Base-by-base conservation (phyloP, 148 eudicot genomes). In the Vaccinium vitisidaea region DNA sequence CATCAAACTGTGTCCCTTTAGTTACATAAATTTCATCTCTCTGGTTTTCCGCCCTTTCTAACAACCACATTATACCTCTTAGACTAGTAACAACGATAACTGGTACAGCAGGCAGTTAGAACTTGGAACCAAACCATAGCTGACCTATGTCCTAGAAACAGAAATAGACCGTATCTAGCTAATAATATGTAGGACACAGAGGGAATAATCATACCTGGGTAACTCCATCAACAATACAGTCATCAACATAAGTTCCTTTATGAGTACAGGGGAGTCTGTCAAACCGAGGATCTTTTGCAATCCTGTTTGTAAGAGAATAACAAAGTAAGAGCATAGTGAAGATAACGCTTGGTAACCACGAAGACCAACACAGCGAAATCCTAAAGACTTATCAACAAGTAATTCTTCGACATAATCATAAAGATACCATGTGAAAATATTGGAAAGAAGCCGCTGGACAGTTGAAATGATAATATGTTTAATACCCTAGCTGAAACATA, bases 201-300 rank as follows among this genome's bases (percentile, higher is more conserved):
- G 13, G 43, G 30, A 52, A 67, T 77, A 59, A 55, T 56, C 43
- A 73, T 93, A 97, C 99, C 98, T 92, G 96, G 61, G 96, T 94
- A 63, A 97, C 98, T 86, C 98, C 88, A 43, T 90, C 95, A 59
- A 94, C 98, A 13, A 97, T 80, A 86, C 99, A 95, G 86, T 97
- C 99, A 95, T 97, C 99, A 88, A 98, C 99, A 90, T 97, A 97
- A 58, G 99, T 97, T 85, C 99, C 99, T 88, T 93, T 95, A 79
- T 97, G 99, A 56, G 89, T 91, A 83, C 98, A 95, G 36, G 98
- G 98, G 55, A 97, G 98, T 87, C 99, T 94, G 77, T 94, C 99
- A 87, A 95, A 95, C 65, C 98, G 90, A 84, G 99, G 98, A 88
- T 97, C 98, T 87, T 95, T 95, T 2, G 99, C 99, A 87, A 93